Base-by-base conservation (phyloP, 1,284 basidiomycete genomes). In the Ganoderma sp. region DNA sequence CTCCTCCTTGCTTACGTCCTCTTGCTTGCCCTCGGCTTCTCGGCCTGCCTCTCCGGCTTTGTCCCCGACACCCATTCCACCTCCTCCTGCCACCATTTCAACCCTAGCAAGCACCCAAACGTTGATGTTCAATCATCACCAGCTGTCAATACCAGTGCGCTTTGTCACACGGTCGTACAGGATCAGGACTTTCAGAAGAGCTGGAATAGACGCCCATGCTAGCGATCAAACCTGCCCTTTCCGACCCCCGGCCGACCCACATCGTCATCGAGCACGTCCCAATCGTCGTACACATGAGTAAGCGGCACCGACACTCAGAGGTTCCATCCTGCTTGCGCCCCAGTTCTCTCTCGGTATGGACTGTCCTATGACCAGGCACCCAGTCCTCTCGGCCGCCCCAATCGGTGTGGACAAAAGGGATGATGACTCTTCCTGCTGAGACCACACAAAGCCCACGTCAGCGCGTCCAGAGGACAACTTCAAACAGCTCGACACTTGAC, bases 1-100 rank as follows among this genome's bases (percentile, higher is more conserved):
- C 50, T 52, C 65, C 60, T n/a, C 12, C 52, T 22, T 32, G 71
- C 71, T 73, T 69, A 73, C 71, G 71, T 63, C 62, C 41, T 17
- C 56, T 8, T 63, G 41, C 61, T 73, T 63, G 56, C 63, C 59
- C 34, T 19, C 15, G 43, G 43, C 43, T 45, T 45, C 43, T 17
- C 17, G 7, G 43, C 43, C 45, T n/a, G 12, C 42, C 42, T 14
- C 17, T n/a, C 37, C 37, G 37, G 7, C 37, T 39, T 8, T 39
- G 37, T 39, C 37, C 37, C 7, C 37, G 37, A 32, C 32, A 32
- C 32, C 32, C 32, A 32, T 32, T 32, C 32, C 32, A 32, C 32
- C 32, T 5, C 32, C 32, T 32, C 32, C 32, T 32, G 32, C 32
- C 32, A 32, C 32, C 32, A 32, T 32, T 32, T 32, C 32, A 32